A percentile compares a stretch with the other conserved stretches of the same genome.
phyloP scores from a whole-genome alignment of 371 early-diverging fungal genomes.

The Entomophthora muscae region DNA sequence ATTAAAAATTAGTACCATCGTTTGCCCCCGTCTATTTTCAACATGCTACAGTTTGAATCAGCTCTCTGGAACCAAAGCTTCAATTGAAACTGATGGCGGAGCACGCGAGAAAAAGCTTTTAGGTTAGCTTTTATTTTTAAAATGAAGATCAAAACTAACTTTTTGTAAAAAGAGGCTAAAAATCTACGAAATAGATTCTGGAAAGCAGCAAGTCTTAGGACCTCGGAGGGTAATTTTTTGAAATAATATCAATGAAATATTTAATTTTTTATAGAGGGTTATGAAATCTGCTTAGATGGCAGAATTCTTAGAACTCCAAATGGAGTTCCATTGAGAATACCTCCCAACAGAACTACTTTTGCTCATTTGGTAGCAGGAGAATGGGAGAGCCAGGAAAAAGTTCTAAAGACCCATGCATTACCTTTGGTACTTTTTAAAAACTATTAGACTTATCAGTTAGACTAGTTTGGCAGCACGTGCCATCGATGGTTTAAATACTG shows the following conservation, averaged over 20 bases:
- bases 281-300: constrained; percentile 51
- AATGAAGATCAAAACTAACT: background rate
- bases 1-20: no score
- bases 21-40: background rate
- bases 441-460: constrained; percentile 15
- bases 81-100: background rate
- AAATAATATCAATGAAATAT: background rate
- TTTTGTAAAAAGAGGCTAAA: background rate
- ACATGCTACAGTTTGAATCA: background rate
- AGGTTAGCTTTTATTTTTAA: background rate
- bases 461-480: constrained; percentile 76
- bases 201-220: background rate
- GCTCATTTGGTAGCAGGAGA: constrained; percentile 77
- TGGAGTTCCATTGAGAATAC: constrained; percentile 43
- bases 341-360: constrained; percentile 29
- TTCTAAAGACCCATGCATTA: constrained; percentile 64
- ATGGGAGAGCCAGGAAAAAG: constrained; percentile 73
- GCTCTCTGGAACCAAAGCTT: background rate
- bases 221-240: background rate
- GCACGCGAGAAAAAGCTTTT: background rate
- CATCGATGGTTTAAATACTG: constrained; percentile 45
- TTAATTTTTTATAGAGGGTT: constrained; percentile 11
- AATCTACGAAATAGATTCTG: constrained; percentile 5
- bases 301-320: constrained; percentile 70
- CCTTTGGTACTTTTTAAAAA: constrained; percentile 42